phyloP scores from a whole-genome alignment of 495 filamentous ascomycete genomes.

The Penicillium canescens region DNA sequence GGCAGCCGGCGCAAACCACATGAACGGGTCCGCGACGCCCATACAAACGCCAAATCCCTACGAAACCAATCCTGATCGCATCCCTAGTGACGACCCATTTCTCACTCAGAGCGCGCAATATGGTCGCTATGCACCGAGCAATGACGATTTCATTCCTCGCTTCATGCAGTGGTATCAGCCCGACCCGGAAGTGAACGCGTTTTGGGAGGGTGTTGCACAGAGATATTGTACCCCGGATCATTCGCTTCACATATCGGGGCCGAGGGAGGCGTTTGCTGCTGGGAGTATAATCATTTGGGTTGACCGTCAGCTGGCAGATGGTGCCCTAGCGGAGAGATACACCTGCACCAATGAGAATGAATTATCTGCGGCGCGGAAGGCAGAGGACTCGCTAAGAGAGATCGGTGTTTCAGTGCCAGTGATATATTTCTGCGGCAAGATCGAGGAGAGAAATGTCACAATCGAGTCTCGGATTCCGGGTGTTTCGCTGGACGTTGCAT shows the following conservation, averaged over 20 bases:
- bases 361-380: conserved; percentile 38
- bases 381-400: conserved; percentile 33
- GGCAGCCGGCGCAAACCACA: conserved; percentile 19
- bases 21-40: conserved; percentile 26
- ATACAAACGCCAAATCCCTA: conserved; percentile 29
- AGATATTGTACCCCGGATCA: conserved; percentile 34
- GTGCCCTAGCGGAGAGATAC: conserved; percentile 29
- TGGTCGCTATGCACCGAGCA: conserved; percentile 42
- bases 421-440: conserved; percentile 39
- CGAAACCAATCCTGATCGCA: conserved; percentile 34
- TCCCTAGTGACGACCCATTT: conserved; percentile 40
- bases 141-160: conserved; percentile 40
- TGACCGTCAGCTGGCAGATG: conserved; percentile 30
- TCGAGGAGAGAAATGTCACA: conserved; percentile 43
- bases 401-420: conserved; percentile 39
- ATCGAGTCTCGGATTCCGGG: conserved; percentile 46
- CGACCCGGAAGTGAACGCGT: conserved; percentile 29
- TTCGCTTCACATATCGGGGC: conserved; percentile 34
- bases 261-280: conserved; percentile 38
- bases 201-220: conserved; percentile 38
- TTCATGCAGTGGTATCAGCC: conserved; percentile 36
- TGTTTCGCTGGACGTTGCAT: conserved; percentile 45
- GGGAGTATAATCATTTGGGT: conserved; percentile 43
- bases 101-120: conserved; percentile 37
- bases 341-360: conserved; percentile 63